These are phyloP conservation scores for Seiridium unicorne DNA, from an alignment of 2,329 filamentous ascomycete species.

Conservation along the genomic window DNA sequence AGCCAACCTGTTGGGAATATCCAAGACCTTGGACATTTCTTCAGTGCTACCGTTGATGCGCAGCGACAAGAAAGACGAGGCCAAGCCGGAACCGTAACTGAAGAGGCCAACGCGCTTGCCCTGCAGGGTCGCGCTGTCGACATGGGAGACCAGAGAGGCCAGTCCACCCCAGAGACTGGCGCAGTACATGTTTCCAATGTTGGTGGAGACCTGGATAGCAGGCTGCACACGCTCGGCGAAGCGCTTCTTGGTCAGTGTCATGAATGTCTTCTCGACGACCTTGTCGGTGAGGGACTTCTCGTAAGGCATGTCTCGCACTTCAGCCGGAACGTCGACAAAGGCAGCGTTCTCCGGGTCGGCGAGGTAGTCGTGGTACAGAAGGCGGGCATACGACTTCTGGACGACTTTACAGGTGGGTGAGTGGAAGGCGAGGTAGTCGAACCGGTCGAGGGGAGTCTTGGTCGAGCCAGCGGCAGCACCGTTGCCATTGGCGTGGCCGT, in stretches of 20 bases:
- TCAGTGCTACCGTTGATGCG: slow-evolving; percentile 71
- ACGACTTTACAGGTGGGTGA: slow-evolving; percentile 86
- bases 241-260: slow-evolving; percentile 79
- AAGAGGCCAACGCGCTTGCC: slow-evolving; percentile 75
- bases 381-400: slow-evolving; percentile 78
- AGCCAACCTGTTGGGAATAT: slow-evolving; percentile 68
- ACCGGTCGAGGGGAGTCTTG: slow-evolving; percentile 72
- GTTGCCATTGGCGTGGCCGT: slow-evolving; percentile 52
- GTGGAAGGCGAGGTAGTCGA: slow-evolving; percentile 83
- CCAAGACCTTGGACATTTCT: slow-evolving; percentile 63
- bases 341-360: slow-evolving; percentile 62
- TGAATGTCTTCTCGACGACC: slow-evolving; percentile 82
- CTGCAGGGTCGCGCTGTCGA: slow-evolving; percentile 60
- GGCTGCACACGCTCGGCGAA: slow-evolving; percentile 77
- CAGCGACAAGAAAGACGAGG: slow-evolving; percentile 70
- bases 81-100: slow-evolving; percentile 77
- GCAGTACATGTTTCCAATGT: slow-evolving; percentile 70
- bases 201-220: slow-evolving; percentile 72
- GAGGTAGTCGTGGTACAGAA: slow-evolving; percentile 85
- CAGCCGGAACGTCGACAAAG: slow-evolving; percentile 73
- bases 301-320: slow-evolving; percentile 77
- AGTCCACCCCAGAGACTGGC: slow-evolving; percentile 76
- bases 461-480: slow-evolving; percentile 55
- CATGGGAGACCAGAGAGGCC: slow-evolving; percentile 65
- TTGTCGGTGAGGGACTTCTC: slow-evolving; percentile 78